Conservation (phyloP, 306 rosid genomes). For the Quercus bicolor region DNA sequence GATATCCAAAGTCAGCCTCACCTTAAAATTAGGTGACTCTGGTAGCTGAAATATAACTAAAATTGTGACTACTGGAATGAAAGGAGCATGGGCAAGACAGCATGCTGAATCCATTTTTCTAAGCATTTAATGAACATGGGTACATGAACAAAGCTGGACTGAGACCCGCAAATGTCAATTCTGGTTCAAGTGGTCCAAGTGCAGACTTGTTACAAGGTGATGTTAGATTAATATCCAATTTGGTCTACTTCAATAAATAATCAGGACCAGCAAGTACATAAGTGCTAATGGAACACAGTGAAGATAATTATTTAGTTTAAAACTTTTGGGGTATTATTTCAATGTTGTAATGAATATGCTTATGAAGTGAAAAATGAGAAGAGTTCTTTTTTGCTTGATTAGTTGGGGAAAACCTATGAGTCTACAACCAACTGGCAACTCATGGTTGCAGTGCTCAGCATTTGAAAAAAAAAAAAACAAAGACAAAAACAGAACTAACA, state of each 20-base stretch:
- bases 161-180: neutral
- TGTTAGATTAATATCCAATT: neutral
- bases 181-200: neutral
- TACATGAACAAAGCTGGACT: neutral
- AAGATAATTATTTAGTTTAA: neutral
- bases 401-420: neutral
- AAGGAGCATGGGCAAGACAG: neutral
- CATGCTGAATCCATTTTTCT: neutral
- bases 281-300: neutral
- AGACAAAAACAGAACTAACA: neutral
- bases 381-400: neutral
- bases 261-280: neutral
- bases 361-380: neutral
- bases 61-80: conserved; percentile 3
- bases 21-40: conserved; percentile 60
- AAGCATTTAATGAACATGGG: neutral
- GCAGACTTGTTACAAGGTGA: neutral
- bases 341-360: neutral
- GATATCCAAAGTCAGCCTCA: conserved; percentile 44
- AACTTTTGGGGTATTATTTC: neutral
- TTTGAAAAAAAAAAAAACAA: neutral
- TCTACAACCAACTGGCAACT: neutral
- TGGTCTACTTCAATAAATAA: neutral
- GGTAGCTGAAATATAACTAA: conserved; percentile 48
- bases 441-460: neutral